Evolutionary conservation across 83 land plant species (phyloP).

Genomic region (Diphasiastrum complanatum): DNA sequence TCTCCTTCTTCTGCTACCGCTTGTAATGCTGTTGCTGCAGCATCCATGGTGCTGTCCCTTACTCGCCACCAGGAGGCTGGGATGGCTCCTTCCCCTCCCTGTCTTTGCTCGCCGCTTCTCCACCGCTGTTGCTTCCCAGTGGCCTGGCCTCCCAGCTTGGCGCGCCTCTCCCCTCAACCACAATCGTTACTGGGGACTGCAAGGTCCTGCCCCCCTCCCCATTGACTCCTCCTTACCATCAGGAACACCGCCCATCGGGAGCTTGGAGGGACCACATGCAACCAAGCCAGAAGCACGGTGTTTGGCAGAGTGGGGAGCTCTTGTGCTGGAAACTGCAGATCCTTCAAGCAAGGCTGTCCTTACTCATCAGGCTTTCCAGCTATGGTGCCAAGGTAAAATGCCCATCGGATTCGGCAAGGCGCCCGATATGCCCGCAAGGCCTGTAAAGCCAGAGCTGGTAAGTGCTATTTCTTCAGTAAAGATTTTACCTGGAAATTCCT

Average conservation of each 20-base stretch:
- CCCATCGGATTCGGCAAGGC: slow-evolving; percentile 46
- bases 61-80: too few species aligned
- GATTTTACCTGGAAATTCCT: too few species aligned
- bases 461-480: too few species aligned
- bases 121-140: slow-evolving; percentile 25
- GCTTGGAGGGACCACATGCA: neutral
- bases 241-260: neutral
- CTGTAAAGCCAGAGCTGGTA: slow-evolving; percentile 63
- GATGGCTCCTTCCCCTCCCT: slow-evolving; percentile 5
- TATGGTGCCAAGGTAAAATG: slow-evolving; percentile 37
- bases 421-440: slow-evolving; percentile 66
- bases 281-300: slow-evolving; percentile 29
- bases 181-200: slow-evolving; percentile 59
- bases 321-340: slow-evolving; percentile 65
- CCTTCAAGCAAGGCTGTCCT: slow-evolving; percentile 58
- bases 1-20: too few species aligned
- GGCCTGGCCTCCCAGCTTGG: slow-evolving; percentile 78
- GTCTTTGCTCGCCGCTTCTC: slow-evolving; percentile 7
- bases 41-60: too few species aligned
- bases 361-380: slow-evolving; percentile 63
- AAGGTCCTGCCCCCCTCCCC: slow-evolving; percentile 33
- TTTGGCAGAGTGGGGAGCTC: slow-evolving; percentile 63
- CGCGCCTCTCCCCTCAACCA: slow-evolving; percentile 40
- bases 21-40: too few species aligned
- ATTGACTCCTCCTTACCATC: neutral